These are phyloP conservation scores for Monosporascus sp. DNA, from an alignment of 2,329 filamentous ascomycete species.

Conservation along the genomic window DNA sequence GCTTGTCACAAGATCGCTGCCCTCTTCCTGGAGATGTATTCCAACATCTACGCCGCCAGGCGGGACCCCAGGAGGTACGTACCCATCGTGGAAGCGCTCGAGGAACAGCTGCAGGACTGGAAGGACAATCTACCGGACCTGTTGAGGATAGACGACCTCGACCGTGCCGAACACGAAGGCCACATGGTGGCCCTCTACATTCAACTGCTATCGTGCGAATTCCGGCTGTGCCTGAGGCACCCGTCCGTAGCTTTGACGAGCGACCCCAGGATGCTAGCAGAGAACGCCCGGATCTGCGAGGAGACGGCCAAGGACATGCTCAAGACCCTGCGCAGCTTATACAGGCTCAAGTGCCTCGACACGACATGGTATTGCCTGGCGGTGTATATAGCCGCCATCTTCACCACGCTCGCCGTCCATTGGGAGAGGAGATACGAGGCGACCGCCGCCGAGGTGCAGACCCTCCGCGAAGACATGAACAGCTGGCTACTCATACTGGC, in stretches of 20 bases:
- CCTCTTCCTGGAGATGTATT: conserved; percentile 68
- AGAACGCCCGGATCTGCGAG: conserved; percentile 62
- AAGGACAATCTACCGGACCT: conserved; percentile 58
- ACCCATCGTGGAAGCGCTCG: conserved; percentile 57
- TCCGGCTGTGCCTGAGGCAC: conserved; percentile 55
- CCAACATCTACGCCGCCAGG: conserved; percentile 67
- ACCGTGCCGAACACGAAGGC: conserved; percentile 34
- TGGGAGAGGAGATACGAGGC: conserved; percentile 62
- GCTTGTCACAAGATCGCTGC: conserved; percentile 60
- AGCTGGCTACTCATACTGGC: conserved; percentile 63
- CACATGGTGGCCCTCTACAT: conserved; percentile 50
- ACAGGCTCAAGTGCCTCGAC: conserved; percentile 63
- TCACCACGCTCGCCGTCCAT: conserved; percentile 64
- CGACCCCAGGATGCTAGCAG: conserved; percentile 51
- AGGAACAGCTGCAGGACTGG: conserved; percentile 59
- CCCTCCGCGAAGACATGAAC: conserved; percentile 63
- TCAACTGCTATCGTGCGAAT: conserved; percentile 50
- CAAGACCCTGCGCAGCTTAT: conserved; percentile 51
- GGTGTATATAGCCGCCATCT: conserved; percentile 67
- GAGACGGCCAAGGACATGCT: conserved; percentile 62
- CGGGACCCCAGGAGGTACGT: conserved; percentile 60
- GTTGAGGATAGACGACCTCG: conserved; percentile 43
- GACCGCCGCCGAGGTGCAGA: conserved; percentile 51
- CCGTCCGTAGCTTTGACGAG: conserved; percentile 54
- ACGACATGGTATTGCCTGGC: conserved; percentile 74